phyloP scores from a whole-genome alignment of 768 basidiomycete genomes.

The Nidularia pulvinata region DNA sequence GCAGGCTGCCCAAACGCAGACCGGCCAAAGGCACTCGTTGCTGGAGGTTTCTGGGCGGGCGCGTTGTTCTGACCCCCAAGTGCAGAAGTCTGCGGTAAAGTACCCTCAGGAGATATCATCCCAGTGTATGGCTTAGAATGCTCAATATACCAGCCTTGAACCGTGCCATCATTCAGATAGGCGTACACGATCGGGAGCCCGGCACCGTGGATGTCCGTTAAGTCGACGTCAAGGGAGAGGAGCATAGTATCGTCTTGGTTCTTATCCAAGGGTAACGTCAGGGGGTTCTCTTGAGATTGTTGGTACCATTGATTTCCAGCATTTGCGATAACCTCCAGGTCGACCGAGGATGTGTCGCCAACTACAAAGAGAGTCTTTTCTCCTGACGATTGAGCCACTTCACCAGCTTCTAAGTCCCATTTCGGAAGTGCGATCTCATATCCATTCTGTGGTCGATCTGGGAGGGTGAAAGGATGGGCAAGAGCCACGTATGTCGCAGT shows the following conservation, averaged over 20 bases:
- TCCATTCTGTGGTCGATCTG: constrained; percentile 33
- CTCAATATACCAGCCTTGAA: constrained; percentile 73
- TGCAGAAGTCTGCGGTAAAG: too few relatives aligned
- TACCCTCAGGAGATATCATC: constrained; percentile 31
- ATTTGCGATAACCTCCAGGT: constrained; percentile 45
- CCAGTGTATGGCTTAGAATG: constrained; percentile 59
- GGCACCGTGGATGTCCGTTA: constrained; percentile 45
- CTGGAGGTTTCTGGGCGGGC: too few relatives aligned
- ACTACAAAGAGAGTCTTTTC: constrained; percentile 43
- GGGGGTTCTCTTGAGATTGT: constrained; percentile 47
- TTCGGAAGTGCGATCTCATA: constrained; percentile 36
- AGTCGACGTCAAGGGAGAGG: constrained; percentile 62
- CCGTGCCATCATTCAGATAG: constrained; percentile 77
- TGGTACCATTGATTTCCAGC: constrained; percentile 43
- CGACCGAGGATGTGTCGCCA: constrained; percentile 43
- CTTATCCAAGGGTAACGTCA: constrained; percentile 68
- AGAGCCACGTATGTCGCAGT: constrained; percentile 34
- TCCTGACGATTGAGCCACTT: constrained; percentile 13
- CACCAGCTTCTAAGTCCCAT: constrained; percentile 36
- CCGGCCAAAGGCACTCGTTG: too few relatives aligned
- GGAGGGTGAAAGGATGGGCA: constrained; percentile 35
- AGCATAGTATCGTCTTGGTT: constrained; percentile 72
- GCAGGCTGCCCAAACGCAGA: constrained; percentile 11
- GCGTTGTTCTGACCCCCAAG: too few relatives aligned
- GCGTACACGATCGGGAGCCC: constrained; percentile 64